A percentile compares a stretch with the other conserved stretches of the same genome.
phyloP scores from a whole-genome alignment of 805 yeast genomes.

The Osmozyma mogii region DNA sequence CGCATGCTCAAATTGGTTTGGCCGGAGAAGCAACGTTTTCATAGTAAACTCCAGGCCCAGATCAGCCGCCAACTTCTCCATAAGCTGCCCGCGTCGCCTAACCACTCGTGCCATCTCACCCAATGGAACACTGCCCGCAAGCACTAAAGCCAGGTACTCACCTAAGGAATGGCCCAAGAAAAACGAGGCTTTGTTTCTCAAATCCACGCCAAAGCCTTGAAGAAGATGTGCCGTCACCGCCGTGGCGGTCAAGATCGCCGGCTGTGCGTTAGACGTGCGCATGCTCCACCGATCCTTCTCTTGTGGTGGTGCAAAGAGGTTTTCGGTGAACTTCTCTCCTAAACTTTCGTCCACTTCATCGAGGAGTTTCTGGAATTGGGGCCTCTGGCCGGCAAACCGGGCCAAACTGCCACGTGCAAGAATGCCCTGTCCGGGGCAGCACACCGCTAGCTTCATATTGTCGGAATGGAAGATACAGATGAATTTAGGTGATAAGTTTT shows the following conservation, averaged over 20 bases:
- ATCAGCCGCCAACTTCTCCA: slow-evolving; percentile 5
- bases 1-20: slow-evolving; percentile 21
- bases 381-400: slow-evolving; percentile 4
- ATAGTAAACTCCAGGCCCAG: slow-evolving; percentile 4
- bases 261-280: slow-evolving; percentile 40
- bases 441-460: background rate
- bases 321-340: slow-evolving; percentile 5
- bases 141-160: slow-evolving; percentile 12
- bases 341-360: slow-evolving; percentile 10
- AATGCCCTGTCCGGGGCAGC: slow-evolving; percentile 6
- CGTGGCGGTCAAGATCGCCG: slow-evolving; percentile 41
- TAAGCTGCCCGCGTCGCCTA: slow-evolving; percentile 12
- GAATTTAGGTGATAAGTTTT: too few species aligned
- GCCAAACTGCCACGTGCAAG: slow-evolving; percentile 10
- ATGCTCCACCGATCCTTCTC: slow-evolving; percentile 10
- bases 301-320: slow-evolving; percentile 7
- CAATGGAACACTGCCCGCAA: slow-evolving; percentile 10
- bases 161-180: slow-evolving; percentile 13
- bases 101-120: slow-evolving; percentile 8
- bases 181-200: slow-evolving; percentile 8
- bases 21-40: slow-evolving; percentile 7
- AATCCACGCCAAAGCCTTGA: slow-evolving; percentile 7
- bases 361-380: slow-evolving; percentile 5
- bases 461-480: too few species aligned
- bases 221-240: slow-evolving; percentile 6